These are phyloP conservation scores for Parathielavia hyrcaniae DNA, from an alignment of 495 filamentous ascomycete genomes.

Conservation along the genomic window DNA sequence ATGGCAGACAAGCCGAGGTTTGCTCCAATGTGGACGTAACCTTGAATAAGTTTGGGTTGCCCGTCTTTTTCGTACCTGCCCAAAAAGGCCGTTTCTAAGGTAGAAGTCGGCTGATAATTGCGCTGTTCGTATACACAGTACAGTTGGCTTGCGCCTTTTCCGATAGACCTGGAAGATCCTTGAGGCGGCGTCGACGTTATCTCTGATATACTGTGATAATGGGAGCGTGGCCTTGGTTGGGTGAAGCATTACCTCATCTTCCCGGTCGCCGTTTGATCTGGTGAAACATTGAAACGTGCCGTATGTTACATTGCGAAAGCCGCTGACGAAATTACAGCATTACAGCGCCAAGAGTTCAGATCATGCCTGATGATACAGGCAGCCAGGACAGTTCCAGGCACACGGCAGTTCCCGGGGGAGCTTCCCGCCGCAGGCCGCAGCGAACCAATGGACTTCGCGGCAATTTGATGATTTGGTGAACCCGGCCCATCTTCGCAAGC, in stretches of 20 bases:
- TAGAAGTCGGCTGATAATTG: no score
- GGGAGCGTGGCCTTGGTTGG: background rate
- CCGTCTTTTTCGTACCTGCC: background rate
- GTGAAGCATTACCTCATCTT: constrained; percentile 11
- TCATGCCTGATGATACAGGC: no score
- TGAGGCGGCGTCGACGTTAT: background rate
- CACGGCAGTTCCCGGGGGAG: constrained; percentile 17
- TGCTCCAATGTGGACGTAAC: background rate
- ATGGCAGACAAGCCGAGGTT: background rate
- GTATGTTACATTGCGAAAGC: background rate
- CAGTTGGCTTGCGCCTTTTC: no score
- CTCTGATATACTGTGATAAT: background rate
- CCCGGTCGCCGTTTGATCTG: background rate
- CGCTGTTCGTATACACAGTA: no score
- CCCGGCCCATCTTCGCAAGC: constrained; percentile 3
- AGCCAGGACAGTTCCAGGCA: constrained; percentile 4
- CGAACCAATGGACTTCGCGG: constrained; percentile 17
- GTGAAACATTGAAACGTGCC: background rate
- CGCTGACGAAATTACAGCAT: no score
- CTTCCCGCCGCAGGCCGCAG: constrained; percentile 2
- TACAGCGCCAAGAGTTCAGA: no score
- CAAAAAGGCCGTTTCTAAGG: background rate
- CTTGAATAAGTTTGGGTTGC: no score
- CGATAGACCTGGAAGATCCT: background rate
- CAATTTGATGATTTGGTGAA: constrained; percentile 24